phyloP scores from a whole-genome alignment of 2,329 filamentous ascomycete genomes.

The Canariomyces notabilis region DNA sequence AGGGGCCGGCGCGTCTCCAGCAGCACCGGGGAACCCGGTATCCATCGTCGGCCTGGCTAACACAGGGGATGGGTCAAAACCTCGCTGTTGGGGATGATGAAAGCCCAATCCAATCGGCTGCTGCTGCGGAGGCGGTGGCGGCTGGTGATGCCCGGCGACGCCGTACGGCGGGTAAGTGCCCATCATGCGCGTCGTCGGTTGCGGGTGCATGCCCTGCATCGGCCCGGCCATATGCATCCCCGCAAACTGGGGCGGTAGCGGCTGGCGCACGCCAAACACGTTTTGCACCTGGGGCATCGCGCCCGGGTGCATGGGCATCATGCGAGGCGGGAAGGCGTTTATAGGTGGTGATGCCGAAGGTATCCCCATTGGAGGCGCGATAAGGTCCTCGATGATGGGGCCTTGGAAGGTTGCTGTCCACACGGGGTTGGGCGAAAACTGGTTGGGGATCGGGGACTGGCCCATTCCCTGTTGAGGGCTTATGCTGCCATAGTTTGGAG shows the following conservation, averaged over 20 bases:
- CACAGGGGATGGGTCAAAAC: neutral
- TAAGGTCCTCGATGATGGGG: conserved; percentile 21
- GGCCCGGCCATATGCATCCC: neutral
- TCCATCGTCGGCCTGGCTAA: conserved; percentile 9
- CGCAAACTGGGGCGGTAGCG: neutral
- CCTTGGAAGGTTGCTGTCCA: conserved; percentile 17
- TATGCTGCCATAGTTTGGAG: conserved; percentile 7
- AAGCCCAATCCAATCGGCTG: neutral
- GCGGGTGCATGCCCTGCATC: neutral
- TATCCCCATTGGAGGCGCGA: conserved; percentile 11
- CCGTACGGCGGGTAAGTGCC: conserved; percentile 13
- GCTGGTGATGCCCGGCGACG: conserved; percentile 1
- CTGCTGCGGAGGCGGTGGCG: neutral
- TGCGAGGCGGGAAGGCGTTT: conserved; percentile 6
- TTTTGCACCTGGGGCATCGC: conserved; percentile 16
- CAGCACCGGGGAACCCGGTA: conserved; percentile 4
- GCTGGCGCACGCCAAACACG: conserved; percentile 15
- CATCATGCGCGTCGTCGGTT: neutral
- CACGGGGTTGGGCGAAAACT: conserved; percentile 6
- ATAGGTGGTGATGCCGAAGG: conserved; percentile 7
- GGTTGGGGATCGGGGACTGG: conserved; percentile 10
- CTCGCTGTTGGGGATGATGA: neutral
- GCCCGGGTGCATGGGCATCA: conserved; percentile 9
- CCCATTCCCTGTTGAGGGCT: neutral
- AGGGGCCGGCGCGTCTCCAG: neutral